Evolutionary conservation across 495 filamentous ascomycete genomes (phyloP).

Genomic region (Penicillium dipodomyicola): DNA sequence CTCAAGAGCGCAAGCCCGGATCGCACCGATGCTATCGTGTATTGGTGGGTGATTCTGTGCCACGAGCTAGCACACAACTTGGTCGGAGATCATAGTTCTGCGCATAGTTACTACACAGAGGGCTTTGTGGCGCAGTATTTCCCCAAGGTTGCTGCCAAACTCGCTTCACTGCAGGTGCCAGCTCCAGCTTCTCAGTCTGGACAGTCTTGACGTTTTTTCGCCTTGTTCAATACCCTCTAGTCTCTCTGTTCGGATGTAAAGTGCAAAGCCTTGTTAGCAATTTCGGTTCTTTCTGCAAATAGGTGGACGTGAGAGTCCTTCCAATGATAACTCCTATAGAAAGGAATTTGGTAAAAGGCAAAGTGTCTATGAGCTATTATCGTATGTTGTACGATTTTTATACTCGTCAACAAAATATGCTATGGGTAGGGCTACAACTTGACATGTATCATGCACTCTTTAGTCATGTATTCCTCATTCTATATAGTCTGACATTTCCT

Average conservation of each 20-base stretch:
- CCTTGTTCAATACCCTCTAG: constrained; percentile 16
- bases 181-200: neutral
- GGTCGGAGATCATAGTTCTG: constrained; percentile 70
- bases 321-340: too few relatives aligned
- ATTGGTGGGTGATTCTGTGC: constrained; percentile 90
- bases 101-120: constrained; percentile 79
- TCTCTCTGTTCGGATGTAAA: neutral
- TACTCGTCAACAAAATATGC: too few relatives aligned
- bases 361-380: neutral
- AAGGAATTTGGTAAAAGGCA: neutral
- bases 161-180: constrained; percentile 22
- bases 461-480: neutral
- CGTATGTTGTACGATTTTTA: too few relatives aligned
- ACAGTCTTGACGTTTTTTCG: constrained; percentile 6
- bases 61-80: constrained; percentile 96
- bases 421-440: neutral
- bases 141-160: constrained; percentile 45
- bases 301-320: neutral
- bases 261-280: neutral
- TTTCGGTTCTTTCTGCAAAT: neutral
- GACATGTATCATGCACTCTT: neutral
- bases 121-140: constrained; percentile 54
- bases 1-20: constrained; percentile 40
- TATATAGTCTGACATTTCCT: neutral
- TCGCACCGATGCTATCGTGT: constrained; percentile 66